phyloP scores from a whole-genome alignment of 257 asterid genomes.

The Mitragyna speciosa region DNA sequence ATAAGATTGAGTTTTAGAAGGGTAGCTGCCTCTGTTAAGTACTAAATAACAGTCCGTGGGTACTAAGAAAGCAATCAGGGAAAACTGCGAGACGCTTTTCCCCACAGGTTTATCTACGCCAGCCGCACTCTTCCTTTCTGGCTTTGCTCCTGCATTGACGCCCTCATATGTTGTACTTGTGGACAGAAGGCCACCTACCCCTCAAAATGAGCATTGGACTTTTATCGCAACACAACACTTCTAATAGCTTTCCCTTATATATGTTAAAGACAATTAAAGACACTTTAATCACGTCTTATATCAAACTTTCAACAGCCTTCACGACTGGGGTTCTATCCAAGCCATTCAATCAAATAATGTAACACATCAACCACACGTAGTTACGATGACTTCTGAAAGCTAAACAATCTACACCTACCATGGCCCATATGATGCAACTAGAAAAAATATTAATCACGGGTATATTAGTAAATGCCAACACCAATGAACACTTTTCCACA shows the following conservation, averaged over 20 bases:
- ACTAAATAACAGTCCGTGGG: background rate
- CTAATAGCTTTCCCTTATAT: background rate
- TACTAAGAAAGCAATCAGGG: background rate
- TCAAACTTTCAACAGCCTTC: slow-evolving; percentile 19
- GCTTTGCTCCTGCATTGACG: slow-evolving; percentile 18
- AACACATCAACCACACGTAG: background rate
- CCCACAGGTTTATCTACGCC: slow-evolving; percentile 12
- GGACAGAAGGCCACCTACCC: slow-evolving; percentile 1
- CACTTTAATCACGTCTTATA: slow-evolving; percentile 3
- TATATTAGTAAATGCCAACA: background rate
- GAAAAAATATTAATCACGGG: background rate
- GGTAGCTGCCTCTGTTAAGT: background rate
- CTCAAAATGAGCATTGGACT: slow-evolving; percentile 1
- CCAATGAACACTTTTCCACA: background rate
- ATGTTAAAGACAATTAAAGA: background rate
- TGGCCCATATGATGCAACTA: too few species aligned
- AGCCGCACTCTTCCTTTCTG: slow-evolving; percentile 17
- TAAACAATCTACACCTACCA: background rate
- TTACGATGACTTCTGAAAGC: background rate
- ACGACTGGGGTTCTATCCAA: slow-evolving; percentile 13
- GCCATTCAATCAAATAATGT: background rate
- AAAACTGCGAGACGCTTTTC: background rate
- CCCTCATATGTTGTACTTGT: background rate
- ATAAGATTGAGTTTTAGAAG: background rate
- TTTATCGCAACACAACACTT: background rate